Conservation (phyloP, 345 rosid species). For the Triadica sebifera region DNA sequence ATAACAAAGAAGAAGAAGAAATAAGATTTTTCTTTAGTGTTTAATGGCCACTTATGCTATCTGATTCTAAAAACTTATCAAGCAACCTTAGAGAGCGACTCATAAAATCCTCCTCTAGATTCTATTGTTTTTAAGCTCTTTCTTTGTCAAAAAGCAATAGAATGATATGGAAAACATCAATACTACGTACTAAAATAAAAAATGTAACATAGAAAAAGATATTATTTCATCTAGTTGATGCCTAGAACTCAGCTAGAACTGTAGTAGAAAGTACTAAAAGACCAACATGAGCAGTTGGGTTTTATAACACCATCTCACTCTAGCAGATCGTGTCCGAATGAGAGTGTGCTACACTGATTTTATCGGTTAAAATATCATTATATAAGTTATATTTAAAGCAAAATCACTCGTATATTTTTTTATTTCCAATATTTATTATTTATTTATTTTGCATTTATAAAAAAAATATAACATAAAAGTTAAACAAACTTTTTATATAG, state of each 20-base stretch:
- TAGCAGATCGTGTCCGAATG: too few relatives aligned
- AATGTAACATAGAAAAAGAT: not conserved
- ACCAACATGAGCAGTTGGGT: not conserved
- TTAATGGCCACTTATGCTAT: constrained; percentile 51
- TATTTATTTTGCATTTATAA: too few relatives aligned
- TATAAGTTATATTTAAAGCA: too few relatives aligned
- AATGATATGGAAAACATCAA: constrained; percentile 4
- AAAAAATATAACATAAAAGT: too few relatives aligned
- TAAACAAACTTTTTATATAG: too few relatives aligned
- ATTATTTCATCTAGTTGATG: constrained; percentile 2
- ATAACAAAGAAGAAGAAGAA: not conserved
- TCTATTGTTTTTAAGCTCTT: constrained; percentile 67
- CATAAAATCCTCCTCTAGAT: constrained; percentile 65
- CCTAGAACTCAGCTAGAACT: not conserved
- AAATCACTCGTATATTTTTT: too few relatives aligned
- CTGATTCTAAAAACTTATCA: constrained; percentile 60
- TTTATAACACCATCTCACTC: too few relatives aligned
- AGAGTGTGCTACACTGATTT: too few relatives aligned
- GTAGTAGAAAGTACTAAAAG: not conserved
- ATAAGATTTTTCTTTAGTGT: too few relatives aligned
- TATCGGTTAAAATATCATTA: too few relatives aligned
- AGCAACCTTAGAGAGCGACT: constrained; percentile 75
- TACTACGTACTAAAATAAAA: too few relatives aligned
- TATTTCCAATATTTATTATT: too few relatives aligned
- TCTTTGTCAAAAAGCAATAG: constrained; percentile 41